Evolutionary conservation across 176 grass and related monocot genomes (phyloP).

Genomic region (Aegilops sharonensis): DNA sequence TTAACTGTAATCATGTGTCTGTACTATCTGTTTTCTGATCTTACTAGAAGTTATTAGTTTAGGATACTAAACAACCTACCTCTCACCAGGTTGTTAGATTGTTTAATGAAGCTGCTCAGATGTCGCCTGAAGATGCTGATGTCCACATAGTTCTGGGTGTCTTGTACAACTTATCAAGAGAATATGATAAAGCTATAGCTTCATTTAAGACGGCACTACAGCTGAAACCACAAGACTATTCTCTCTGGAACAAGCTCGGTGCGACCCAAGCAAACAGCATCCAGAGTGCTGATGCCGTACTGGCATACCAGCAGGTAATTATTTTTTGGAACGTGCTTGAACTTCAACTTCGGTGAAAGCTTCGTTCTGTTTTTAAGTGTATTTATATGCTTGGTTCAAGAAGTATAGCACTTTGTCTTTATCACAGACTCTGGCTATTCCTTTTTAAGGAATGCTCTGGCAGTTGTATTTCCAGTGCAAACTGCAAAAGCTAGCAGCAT

Average conservation of each 20-base stretch:
- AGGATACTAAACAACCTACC: constrained; percentile 23
- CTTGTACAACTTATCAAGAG: constrained; percentile 96
- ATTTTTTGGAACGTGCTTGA: background rate
- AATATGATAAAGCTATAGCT: constrained; percentile 96
- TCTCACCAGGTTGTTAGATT: constrained; percentile 84
- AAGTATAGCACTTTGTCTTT: background rate
- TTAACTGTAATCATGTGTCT: background rate
- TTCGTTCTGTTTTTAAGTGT: background rate
- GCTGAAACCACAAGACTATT: constrained; percentile 89
- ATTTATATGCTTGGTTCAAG: constrained; percentile 23
- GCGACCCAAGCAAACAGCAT: constrained; percentile 98
- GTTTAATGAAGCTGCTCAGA: constrained; percentile 87
- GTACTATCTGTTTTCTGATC: background rate
- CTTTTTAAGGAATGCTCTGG: constrained; percentile 14
- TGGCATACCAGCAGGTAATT: constrained; percentile 94
- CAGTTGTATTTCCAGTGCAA: constrained; percentile 1
- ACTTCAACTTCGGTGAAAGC: constrained; percentile 1
- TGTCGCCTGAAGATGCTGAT: constrained; percentile 96
- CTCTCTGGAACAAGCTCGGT: constrained; percentile 99
- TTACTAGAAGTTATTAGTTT: constrained; percentile 19
- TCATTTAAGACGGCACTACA: constrained; percentile 84
- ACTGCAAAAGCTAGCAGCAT: constrained; percentile 2
- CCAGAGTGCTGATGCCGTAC: constrained; percentile 92
- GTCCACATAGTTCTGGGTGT: constrained; percentile 97
- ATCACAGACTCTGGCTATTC: background rate